Evolutionary conservation across 2,329 filamentous ascomycete species (phyloP), one percentile per base, ranked within the genome.

Genomic region (Paecilomyces niveus): DNA sequence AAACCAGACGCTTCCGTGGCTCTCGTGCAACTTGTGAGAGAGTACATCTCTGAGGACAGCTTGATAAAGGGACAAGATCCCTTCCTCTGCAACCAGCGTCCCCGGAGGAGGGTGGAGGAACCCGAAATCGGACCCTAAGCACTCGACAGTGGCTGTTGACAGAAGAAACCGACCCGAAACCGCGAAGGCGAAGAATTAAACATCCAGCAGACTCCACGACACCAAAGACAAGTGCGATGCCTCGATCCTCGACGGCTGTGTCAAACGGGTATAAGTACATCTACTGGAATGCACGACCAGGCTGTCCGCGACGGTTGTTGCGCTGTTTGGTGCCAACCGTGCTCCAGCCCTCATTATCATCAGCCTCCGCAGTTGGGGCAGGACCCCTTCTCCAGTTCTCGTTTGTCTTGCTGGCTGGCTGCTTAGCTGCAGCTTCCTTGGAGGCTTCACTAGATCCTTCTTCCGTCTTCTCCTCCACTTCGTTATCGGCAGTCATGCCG

Each of bases 401-500:
- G 62, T 77, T 69, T 64, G 69, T 68, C 66, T 74, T 70, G 69
- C 62, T 64, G 29, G 71, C 56, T 15, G 75, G 67, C 18, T 77
- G 72, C 54, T 81, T 75, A 50, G 80, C 76, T 54, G 82, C 72
- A 66, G 82, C 72, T 66, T 85, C 81, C 66, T 83, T 81, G 29
- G 83, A 83, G 83, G 60, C 73, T 49, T 80, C 76, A 53, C 80
- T 76, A 53, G 76, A 72, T 18, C 68, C 73, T 33, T 75, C 70
- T 39, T 78, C 75, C 29, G 70, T 67, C 33, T 76, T 76, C 55
- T 80, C 75, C 57, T 79, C 78, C 54, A 77, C 72, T 53, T 81
- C 81, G 62, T 83, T 80, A 49, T 83, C 81, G 57, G 78, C 72
- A 57, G 76, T 72, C 65, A 81, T 78, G 45, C 76, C 75, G 35